Evolutionary conservation across 257 asterid genomes (phyloP).

Genomic region (Solanum piurae): DNA sequence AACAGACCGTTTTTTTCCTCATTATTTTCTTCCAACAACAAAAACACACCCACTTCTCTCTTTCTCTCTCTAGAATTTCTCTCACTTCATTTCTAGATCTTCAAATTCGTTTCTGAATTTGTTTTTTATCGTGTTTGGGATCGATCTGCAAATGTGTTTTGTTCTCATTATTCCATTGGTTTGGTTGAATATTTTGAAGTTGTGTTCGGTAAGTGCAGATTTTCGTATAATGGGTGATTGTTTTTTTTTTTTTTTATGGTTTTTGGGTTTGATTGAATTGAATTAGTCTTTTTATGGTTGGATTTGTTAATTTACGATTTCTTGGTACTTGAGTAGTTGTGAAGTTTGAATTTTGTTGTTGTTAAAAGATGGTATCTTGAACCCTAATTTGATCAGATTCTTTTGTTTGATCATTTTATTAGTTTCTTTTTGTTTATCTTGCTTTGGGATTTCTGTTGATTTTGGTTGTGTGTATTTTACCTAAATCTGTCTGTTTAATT

Average conservation of each 20-base stretch:
- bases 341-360: background rate
- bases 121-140: background rate
- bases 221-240: background rate
- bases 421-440: background rate
- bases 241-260: background rate
- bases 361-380: background rate
- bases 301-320: background rate
- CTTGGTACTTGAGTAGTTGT: background rate
- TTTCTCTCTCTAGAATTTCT: background rate
- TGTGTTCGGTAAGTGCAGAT: constrained; percentile 3
- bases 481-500: background rate
- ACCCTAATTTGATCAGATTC: background rate
- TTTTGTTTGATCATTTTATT: background rate
- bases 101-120: background rate
- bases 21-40: background rate
- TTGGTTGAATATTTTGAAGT: constrained; percentile 7
- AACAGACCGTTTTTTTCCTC: background rate
- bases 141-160: constrained; percentile 20
- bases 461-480: background rate
- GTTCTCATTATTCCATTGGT: constrained; percentile 6
- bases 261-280: background rate
- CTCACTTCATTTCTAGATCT: background rate
- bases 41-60: background rate
- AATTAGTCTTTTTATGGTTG: background rate
- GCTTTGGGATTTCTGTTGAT: background rate